These are phyloP conservation scores for Sphagnum tenellum DNA, from an alignment of 225 moss, liverwort and hornwort species.

Conservation along the genomic window DNA sequence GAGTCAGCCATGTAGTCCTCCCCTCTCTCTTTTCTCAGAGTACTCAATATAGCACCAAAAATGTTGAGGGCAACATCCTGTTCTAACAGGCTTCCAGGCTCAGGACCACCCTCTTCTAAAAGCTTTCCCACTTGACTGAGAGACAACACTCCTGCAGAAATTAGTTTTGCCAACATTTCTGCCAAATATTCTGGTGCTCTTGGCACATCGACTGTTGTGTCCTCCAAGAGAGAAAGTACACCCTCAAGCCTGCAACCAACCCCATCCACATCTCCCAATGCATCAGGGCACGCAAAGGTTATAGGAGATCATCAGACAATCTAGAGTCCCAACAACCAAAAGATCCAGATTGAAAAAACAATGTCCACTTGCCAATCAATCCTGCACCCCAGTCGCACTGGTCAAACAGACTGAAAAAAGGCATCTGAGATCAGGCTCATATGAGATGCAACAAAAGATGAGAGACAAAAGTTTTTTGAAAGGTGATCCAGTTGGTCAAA, in stretches of 20 bases:
- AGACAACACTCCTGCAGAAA: conserved; percentile 39
- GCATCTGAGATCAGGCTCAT: too few relatives aligned
- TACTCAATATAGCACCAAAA: conserved; percentile 58
- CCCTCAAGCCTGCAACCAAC: conserved; percentile 48
- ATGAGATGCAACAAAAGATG: too few relatives aligned
- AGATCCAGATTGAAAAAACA: too few relatives aligned
- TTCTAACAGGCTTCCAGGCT: conserved; percentile 48
- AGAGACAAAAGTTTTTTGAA: too few relatives aligned
- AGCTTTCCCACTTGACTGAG: conserved; percentile 62
- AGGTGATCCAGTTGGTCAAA: too few relatives aligned
- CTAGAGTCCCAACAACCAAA: too few relatives aligned
- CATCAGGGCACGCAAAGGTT: too few relatives aligned
- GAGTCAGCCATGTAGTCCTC: conserved; percentile 59
- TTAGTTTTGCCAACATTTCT: conserved; percentile 50
- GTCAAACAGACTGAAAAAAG: too few relatives aligned
- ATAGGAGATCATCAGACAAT: too few relatives aligned
- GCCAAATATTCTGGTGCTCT: conserved; percentile 79
- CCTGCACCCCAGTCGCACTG: too few relatives aligned
- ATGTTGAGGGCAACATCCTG: conserved; percentile 51
- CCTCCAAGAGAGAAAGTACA: conserved; percentile 57
- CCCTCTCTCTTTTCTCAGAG: conserved; percentile 64
- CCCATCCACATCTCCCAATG: not conserved
- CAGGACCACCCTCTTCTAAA: conserved; percentile 55
- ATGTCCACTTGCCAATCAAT: too few relatives aligned
- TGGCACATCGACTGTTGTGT: conserved; percentile 80